A percentile compares a stretch with the other conserved stretches of the same genome.
phyloP scores from a whole-genome alignment of 106 monocot genomes.

The Acorus calamus region DNA sequence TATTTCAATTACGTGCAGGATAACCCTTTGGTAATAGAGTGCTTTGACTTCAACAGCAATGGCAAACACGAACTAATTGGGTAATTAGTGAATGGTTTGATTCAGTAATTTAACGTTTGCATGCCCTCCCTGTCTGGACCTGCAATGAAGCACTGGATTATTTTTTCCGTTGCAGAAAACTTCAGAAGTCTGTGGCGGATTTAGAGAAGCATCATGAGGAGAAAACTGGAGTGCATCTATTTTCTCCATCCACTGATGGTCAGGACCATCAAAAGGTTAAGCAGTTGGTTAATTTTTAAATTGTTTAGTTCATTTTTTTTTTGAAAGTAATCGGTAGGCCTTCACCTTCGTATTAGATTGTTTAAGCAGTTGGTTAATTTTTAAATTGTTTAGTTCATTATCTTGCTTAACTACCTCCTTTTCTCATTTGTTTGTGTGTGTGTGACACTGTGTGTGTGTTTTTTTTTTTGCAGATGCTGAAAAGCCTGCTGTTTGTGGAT shows the following conservation, averaged over 20 bases:
- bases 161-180: slow-evolving; percentile 17
- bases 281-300: too few relatives aligned
- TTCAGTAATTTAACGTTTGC: neutral
- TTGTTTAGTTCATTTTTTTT: too few relatives aligned
- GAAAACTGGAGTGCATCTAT: slow-evolving; percentile 35
- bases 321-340: too few relatives aligned
- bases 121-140: neutral
- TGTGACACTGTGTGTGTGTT: neutral
- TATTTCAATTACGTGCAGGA: slow-evolving; percentile 35
- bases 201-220: slow-evolving; percentile 37
- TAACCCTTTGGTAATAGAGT: slow-evolving; percentile 55
- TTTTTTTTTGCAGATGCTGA: slow-evolving; percentile 24
- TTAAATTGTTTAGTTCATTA: too few relatives aligned
- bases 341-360: too few relatives aligned
- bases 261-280: slow-evolving; percentile 32
- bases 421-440: neutral
- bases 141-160: neutral
- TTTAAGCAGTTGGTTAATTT: too few relatives aligned
- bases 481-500: slow-evolving; percentile 46
- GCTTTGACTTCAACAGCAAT: slow-evolving; percentile 58
- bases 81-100: slow-evolving; percentile 13
- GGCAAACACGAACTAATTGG: slow-evolving; percentile 56
- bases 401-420: neutral
- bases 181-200: slow-evolving; percentile 28
- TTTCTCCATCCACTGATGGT: slow-evolving; percentile 12